Evolutionary conservation across 164 flowering plant species (phyloP).

Genomic region (Echeveria elegans): DNA sequence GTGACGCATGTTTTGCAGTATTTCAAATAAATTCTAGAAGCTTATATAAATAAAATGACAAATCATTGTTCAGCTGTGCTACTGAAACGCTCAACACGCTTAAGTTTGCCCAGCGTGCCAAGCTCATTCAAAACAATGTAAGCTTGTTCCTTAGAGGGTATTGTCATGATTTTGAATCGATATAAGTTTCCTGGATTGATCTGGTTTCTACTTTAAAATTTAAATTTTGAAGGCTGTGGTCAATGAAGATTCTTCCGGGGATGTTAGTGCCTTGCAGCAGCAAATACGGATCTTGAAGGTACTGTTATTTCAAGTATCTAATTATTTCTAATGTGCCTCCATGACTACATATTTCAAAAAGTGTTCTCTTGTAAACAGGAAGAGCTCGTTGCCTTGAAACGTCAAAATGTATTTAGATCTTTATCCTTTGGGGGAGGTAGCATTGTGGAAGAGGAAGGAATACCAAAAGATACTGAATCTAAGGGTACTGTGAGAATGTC

Average conservation of each 20-base stretch:
- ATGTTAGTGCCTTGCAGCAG: slow-evolving; percentile 74
- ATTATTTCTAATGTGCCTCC: background rate
- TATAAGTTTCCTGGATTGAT: background rate
- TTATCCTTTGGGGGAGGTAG: slow-evolving; percentile 45
- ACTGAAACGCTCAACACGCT: slow-evolving; percentile 91
- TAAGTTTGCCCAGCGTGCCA: slow-evolving; percentile 99
- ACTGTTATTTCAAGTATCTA: background rate
- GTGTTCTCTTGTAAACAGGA: slow-evolving; percentile 53
- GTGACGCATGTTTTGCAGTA: background rate
- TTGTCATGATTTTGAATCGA: too few species aligned
- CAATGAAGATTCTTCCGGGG: slow-evolving; percentile 97
- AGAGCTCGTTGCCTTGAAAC: slow-evolving; percentile 71
- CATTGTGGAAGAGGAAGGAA: slow-evolving; percentile 11
- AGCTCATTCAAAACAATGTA: slow-evolving; percentile 91
- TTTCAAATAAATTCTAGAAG: background rate
- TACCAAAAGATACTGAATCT: slow-evolving; percentile 24
- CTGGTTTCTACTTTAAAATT: background rate
- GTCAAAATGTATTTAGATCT: slow-evolving; percentile 67
- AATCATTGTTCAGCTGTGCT: slow-evolving; percentile 38
- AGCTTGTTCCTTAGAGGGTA: slow-evolving; percentile 8
- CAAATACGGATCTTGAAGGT: slow-evolving; percentile 96
- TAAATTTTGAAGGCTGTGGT: slow-evolving; percentile 60
- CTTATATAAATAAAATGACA: background rate
- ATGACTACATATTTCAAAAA: background rate
- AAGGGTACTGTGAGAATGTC: slow-evolving; percentile 52